Base-by-base conservation (phyloP, 2,329 filamentous ascomycete genomes). In the Aspergillus persii region DNA sequence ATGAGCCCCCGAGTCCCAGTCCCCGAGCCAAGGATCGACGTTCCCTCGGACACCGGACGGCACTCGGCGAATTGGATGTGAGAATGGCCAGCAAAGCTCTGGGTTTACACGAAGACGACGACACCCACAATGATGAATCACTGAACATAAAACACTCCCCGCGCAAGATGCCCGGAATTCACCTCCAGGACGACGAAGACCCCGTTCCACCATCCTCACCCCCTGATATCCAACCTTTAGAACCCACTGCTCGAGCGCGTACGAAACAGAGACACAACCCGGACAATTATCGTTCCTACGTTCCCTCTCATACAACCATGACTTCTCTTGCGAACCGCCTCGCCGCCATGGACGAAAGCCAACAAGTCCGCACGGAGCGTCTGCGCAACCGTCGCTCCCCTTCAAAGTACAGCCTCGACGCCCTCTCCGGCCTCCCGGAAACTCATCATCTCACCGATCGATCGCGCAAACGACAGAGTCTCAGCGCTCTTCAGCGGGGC, bases 1-100 rank as follows among this genome's bases (percentile, higher is more conserved):
- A 73, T 5, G 65, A 66, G 41, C 73, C 73, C 6, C 69, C 69
- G 8, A 75, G 73, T 50, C 73, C 73, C 33, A 75, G 72, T 54
- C 72, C 70, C 29, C 72, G 69, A 6, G 73, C 69, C 30, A 75
- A 76, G 58, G 64, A 65, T n/a, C 66, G 68, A 29, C 66, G 63
- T 49, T 56, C 60, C 8, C 63, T 53, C 36, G 39, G 47, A 5
- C 41, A 60, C 8, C 56, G 56, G 31, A 62, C 53, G 12, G 53
- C 58, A 30, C 57, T 63, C 1, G 57, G 58, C 31, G 63, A 67
- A 29, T 47, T 69, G 8, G 66, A 73, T 44, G 54, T 69, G 26
- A 67, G 67, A 53, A 68, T 64, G 26, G 63, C 60, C 33, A 56
- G 64, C 8, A 64, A 64, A 53, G 61, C 64, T 8, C 62, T 71